These are phyloP conservation scores for Diospyros kaki DNA, from an alignment of 148 eudicot species.

Conservation along the genomic window DNA sequence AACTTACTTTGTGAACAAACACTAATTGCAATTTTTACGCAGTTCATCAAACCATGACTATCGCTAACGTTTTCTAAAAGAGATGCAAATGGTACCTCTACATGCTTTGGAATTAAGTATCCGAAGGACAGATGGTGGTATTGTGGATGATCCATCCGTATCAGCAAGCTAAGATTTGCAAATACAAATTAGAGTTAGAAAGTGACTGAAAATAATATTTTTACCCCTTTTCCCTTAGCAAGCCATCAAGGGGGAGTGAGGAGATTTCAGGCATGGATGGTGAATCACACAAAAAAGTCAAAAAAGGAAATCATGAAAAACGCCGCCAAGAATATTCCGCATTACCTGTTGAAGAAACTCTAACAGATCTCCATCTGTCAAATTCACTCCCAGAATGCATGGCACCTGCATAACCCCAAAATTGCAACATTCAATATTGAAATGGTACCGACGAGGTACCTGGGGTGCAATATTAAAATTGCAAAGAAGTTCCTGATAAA, in stretches of 20 bases:
- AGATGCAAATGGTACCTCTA: conserved; percentile 54
- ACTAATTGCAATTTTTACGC: background rate
- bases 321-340: background rate
- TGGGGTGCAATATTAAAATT: background rate
- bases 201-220: background rate
- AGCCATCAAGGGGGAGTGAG: background rate
- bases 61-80: background rate
- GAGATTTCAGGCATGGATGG: background rate
- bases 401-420: conserved; percentile 63
- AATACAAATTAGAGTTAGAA: conserved; percentile 10
- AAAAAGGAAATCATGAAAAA: background rate
- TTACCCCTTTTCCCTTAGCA: background rate
- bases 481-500: background rate
- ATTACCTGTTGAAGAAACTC: conserved; percentile 88
- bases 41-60: background rate
- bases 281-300: background rate
- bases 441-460: background rate
- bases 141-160: conserved; percentile 91
- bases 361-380: conserved; percentile 76
- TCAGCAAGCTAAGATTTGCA: conserved; percentile 67
- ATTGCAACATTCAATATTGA: conserved; percentile 1
- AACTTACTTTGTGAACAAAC: background rate
- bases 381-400: conserved; percentile 77
- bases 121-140: conserved; percentile 83
- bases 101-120: conserved; percentile 84